Evolutionary conservation across 257 asterid genomes (phyloP).

Genomic region (Fraxinus pennsylvanica): DNA sequence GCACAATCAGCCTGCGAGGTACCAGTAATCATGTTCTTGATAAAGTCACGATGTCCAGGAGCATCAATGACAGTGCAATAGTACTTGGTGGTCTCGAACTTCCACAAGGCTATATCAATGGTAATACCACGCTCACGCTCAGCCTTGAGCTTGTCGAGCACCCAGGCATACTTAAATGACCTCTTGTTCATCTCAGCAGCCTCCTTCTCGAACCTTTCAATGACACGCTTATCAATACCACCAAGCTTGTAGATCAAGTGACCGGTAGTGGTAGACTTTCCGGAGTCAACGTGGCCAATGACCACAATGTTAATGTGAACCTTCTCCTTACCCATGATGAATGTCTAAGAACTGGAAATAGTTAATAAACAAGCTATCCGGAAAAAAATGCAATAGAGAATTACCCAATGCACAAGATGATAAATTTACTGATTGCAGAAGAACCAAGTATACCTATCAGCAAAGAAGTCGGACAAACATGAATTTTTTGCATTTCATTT

Average conservation of each 20-base stretch:
- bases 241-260: constrained; percentile 74
- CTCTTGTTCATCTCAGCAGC: constrained; percentile 8
- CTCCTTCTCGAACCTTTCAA: constrained; percentile 61
- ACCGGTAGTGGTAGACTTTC: constrained; percentile 72
- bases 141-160: too few relatives aligned
- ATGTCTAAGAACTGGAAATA: too few relatives aligned
- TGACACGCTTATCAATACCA: constrained; percentile 69
- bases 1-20: constrained; percentile 50
- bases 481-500: too few relatives aligned
- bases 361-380: too few relatives aligned
- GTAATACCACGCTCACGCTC: too few relatives aligned
- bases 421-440: too few relatives aligned
- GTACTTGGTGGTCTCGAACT: constrained; percentile 50
- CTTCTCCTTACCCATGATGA: constrained; percentile 62
- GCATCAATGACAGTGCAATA: constrained; percentile 51
- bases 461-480: too few relatives aligned
- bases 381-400: too few relatives aligned
- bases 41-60: constrained; percentile 45
- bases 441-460: too few relatives aligned
- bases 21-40: constrained; percentile 48
- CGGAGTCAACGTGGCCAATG: constrained; percentile 75
- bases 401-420: too few relatives aligned
- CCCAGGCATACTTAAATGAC: too few relatives aligned
- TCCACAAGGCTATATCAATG: too few relatives aligned
- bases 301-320: constrained; percentile 63